Evolutionary conservation across 352 stramenopile genomes (phyloP), one percentile per base, ranked within the genome.

Genomic region (Pythium dissimile): DNA sequence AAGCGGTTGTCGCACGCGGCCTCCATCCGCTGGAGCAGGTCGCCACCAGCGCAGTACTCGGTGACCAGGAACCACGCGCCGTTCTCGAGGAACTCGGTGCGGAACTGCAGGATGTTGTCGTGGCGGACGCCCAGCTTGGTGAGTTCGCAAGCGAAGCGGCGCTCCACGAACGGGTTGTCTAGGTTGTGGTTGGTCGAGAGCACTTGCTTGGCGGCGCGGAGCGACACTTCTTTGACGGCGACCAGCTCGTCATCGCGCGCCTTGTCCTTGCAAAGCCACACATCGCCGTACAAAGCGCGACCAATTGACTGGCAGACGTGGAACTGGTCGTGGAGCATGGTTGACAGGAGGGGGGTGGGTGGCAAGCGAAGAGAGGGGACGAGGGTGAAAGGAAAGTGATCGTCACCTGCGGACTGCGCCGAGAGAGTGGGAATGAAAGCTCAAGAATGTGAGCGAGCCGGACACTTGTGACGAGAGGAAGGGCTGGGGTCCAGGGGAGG

Each of bases 201-300:
- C 21, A 60, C 62, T 1, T 39, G 41, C 24, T 68, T 54, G 21
- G 73, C 73, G 32, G 41, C 35, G 11, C 37, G 31, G 4, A 84
- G 61, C 9, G 62, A 71, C 20, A 77, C 69, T 32, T 81, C 62
- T 54, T 86, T 86, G 65, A 86, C 61, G 30, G 73, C 75, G 35
- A 86, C 75, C 5, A 58, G 58, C 49, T 71, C 57, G 35, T 70
- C 43, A 27, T 41, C 45, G 39, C 27, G 39, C 16, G 54, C 23
- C 2, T 52, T 60, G 57, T 86, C 75, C 18, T 77, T 45, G 49
- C 72, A 86, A 18, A 83, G 59, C 28, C 67, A 67, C 18, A 83
- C 73, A 23, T 65, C 48, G 18, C 73, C 72, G 43, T 78, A 86
- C 20, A 82, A 59, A 15, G 72, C 67, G 39, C 75, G 48, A 37